phyloP scores from a whole-genome alignment of 495 filamentous ascomycete species.

The Neurospora pannonica region DNA sequence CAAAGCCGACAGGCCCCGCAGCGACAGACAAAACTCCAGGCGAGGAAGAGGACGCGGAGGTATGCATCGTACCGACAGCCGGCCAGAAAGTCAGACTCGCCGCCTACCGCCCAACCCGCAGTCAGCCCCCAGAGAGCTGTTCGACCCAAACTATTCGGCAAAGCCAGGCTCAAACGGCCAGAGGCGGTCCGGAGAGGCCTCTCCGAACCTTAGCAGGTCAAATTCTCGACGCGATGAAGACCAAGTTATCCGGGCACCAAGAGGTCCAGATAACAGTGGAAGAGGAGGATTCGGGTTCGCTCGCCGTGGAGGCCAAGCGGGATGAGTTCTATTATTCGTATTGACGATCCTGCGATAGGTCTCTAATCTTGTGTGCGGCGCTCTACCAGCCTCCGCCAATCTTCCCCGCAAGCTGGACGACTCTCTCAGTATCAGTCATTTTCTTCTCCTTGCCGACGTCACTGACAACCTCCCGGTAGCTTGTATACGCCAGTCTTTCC shows the following conservation, averaged over 20 bases:
- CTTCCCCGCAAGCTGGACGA: conserved; percentile 83
- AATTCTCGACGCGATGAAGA: conserved; percentile 39
- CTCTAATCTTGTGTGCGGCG: conserved; percentile 4
- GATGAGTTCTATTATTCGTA: conserved; percentile 20
- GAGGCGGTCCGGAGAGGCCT: conserved; percentile 44
- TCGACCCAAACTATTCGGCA: conserved; percentile 60
- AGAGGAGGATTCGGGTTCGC: conserved; percentile 60
- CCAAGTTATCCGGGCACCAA: conserved; percentile 52
- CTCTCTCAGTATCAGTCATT: conserved; percentile 61
- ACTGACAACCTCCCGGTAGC: conserved; percentile 84
- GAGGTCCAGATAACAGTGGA: conserved; percentile 67
- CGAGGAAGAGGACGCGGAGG: not conserved
- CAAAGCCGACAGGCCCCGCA: conserved; percentile 17
- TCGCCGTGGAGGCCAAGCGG: conserved; percentile 24
- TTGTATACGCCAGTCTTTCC: conserved; percentile 71
- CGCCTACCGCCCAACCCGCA: conserved; percentile 12
- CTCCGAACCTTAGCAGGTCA: conserved; percentile 32
- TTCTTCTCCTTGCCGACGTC: conserved; percentile 73
- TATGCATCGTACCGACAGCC: conserved; percentile 6
- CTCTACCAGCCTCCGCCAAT: conserved; percentile 87
- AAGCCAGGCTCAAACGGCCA: conserved; percentile 46
- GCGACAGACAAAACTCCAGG: conserved; percentile 9
- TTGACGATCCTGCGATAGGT: not conserved
- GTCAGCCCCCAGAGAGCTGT: conserved; percentile 41
- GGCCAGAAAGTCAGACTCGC: conserved; percentile 14